Percentiles rank a stretch among this genome's conserved stretches.
Evolutionary conservation across 2,329 filamentous ascomycete genomes (phyloP).

Genomic region (Fusarium dimerum): DNA sequence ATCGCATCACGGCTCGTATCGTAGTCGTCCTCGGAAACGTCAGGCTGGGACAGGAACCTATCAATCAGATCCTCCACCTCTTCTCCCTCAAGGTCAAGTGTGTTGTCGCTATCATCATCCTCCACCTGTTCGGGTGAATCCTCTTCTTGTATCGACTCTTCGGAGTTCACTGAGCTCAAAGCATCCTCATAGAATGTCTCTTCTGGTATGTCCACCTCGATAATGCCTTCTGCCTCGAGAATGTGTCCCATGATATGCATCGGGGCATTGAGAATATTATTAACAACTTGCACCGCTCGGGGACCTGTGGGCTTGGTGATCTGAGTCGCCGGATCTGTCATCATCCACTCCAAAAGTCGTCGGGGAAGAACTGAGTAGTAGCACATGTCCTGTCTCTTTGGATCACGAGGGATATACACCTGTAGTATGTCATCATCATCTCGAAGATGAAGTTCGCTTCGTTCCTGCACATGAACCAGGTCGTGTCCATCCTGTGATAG

Average conservation of each 20-base stretch:
- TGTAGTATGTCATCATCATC: slow-evolving; percentile 22
- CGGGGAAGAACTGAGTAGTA: slow-evolving; percentile 30
- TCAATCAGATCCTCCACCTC: slow-evolving; percentile 3
- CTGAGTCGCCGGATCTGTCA: slow-evolving; percentile 28
- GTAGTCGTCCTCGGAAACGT: slow-evolving; percentile 6
- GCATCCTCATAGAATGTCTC: background rate
- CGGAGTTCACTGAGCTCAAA: background rate
- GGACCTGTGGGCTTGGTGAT: background rate
- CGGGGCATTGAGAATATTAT: slow-evolving; percentile 16
- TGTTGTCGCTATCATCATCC: background rate
- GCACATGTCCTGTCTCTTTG: slow-evolving; percentile 28
- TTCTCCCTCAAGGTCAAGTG: background rate
- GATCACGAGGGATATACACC: slow-evolving; percentile 35
- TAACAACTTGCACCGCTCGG: slow-evolving; percentile 12
- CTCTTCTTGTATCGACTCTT: background rate
- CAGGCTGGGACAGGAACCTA: slow-evolving; percentile 1
- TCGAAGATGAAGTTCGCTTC: slow-evolving; percentile 31
- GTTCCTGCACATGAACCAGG: slow-evolving; percentile 16
- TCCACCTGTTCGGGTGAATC: background rate
- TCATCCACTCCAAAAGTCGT: slow-evolving; percentile 36
- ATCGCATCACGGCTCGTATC: slow-evolving; percentile 1
- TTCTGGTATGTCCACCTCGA: slow-evolving; percentile 12
- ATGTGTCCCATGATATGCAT: slow-evolving; percentile 17
- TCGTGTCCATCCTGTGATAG: slow-evolving; percentile 29
- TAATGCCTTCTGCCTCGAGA: slow-evolving; percentile 21